Conservation (phyloP, 2,329 filamentous ascomycete genomes). For the Bipolaris victoriae region DNA sequence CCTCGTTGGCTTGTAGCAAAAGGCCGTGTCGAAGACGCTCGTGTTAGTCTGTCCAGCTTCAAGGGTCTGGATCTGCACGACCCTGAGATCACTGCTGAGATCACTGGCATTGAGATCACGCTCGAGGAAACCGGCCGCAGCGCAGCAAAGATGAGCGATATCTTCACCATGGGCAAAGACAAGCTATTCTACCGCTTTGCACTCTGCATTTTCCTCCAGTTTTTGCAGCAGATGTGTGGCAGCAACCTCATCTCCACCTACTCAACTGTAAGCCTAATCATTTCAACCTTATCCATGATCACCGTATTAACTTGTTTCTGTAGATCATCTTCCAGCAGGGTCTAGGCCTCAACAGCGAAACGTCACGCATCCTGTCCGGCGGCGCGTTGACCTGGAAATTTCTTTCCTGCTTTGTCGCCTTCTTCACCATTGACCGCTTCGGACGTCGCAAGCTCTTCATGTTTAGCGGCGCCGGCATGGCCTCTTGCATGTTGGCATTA, state of each 20-base stretch:
- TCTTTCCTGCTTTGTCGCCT: conserved; percentile 65
- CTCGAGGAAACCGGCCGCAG: conserved; percentile 58
- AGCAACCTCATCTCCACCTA: conserved; percentile 59
- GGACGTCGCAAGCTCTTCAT: conserved; percentile 66
- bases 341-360: conserved; percentile 52
- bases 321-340: conserved; percentile 54
- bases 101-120: conserved; percentile 65
- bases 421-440: conserved; percentile 74
- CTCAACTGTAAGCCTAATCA: conserved; percentile 55
- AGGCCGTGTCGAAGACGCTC: conserved; percentile 70
- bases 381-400: conserved; percentile 64
- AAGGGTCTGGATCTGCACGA: conserved; percentile 49
- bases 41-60: conserved; percentile 50
- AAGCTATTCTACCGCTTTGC: conserved; percentile 67
- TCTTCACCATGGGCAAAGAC: conserved; percentile 63
- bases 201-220: conserved; percentile 58
- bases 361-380: conserved; percentile 67
- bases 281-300: conserved; percentile 44
- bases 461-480: conserved; percentile 60
- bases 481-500: conserved; percentile 61
- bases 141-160: conserved; percentile 66
- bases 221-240: conserved; percentile 60
- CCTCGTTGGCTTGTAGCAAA: conserved; percentile 72
- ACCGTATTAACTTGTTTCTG: background rate
- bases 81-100: conserved; percentile 64